Conservation (phyloP, 1,139 yeast genomes). For the Debaryomyces fabryi region DNA sequence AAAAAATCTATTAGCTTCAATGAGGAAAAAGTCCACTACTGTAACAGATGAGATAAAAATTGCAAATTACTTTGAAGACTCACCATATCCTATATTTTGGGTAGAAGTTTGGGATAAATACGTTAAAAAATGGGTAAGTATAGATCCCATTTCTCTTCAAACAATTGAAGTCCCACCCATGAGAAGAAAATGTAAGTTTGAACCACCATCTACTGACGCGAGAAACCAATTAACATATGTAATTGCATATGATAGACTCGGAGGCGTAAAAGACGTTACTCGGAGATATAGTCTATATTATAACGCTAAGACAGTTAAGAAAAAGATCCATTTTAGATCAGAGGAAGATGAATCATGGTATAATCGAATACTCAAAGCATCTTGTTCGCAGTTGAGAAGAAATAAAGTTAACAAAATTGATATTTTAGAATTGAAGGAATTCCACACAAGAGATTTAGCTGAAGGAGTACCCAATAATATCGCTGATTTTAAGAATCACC, state of each 20-base stretch:
- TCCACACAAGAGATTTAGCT: conserved; percentile 61
- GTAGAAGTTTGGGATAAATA: conserved; percentile 88
- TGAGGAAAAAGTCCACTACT: conserved; percentile 12
- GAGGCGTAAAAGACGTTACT: conserved; percentile 79
- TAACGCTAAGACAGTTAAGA: conserved; percentile 75
- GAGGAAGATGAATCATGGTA: conserved; percentile 70
- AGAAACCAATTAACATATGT: conserved; percentile 72
- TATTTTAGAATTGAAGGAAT: conserved; percentile 69
- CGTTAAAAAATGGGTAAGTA: conserved; percentile 74
- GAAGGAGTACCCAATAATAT: conserved; percentile 90
- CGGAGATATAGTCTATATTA: conserved; percentile 72
- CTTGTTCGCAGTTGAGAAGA: conserved; percentile 25
- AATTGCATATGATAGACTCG: conserved; percentile 69
- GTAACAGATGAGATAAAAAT: neutral
- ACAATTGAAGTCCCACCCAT: conserved; percentile 68
- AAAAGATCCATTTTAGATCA: conserved; percentile 62
- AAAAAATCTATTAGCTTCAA: conserved; percentile 5
- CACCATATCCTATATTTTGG: conserved; percentile 81
- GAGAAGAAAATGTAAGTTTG: conserved; percentile 62
- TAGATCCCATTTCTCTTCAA: conserved; percentile 73
- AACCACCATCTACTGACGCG: conserved; percentile 68
- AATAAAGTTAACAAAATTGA: conserved; percentile 52
- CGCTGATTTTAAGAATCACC: conserved; percentile 85
- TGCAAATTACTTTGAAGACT: conserved; percentile 23
- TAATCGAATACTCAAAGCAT: conserved; percentile 39